These are phyloP conservation scores for Quillaja saponaria DNA, from an alignment of 306 rosid genomes.

Conservation along the genomic window DNA sequence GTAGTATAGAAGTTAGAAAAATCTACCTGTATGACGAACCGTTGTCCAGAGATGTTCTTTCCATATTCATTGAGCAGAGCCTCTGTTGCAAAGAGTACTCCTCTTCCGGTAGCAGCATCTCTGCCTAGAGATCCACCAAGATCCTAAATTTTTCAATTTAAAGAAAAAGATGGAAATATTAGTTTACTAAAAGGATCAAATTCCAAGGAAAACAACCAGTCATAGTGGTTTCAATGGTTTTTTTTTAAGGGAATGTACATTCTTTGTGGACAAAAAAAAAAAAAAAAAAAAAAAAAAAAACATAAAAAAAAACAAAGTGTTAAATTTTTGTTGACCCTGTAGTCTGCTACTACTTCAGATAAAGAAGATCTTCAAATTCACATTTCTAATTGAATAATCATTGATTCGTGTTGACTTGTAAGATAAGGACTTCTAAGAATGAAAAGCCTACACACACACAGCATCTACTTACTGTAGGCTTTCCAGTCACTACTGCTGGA, in stretches of 20 bases:
- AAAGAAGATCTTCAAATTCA: too few species aligned
- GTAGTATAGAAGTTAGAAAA: background rate
- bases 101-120: slow-evolving; percentile 94
- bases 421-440: background rate
- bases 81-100: slow-evolving; percentile 85
- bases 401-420: too few species aligned
- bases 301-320: too few species aligned
- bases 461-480: slow-evolving; percentile 66
- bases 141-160: slow-evolving; percentile 48
- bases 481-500: slow-evolving; percentile 93
- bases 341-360: too few species aligned
- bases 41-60: slow-evolving; percentile 73
- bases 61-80: slow-evolving; percentile 84
- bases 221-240: too few species aligned
- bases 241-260: too few species aligned
- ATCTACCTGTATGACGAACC: slow-evolving; percentile 82
- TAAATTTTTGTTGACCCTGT: too few species aligned
- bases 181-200: slow-evolving; percentile 1
- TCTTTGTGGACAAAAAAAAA: too few species aligned
- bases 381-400: too few species aligned
- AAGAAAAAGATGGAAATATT: background rate
- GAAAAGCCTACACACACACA: slow-evolving; percentile 5
- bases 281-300: too few species aligned
- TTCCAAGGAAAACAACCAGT: too few species aligned
- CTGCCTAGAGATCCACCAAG: slow-evolving; percentile 93